phyloP scores from a whole-genome alignment of 2,329 filamentous ascomycete species.

The Hymenoscyphus salicellus region DNA sequence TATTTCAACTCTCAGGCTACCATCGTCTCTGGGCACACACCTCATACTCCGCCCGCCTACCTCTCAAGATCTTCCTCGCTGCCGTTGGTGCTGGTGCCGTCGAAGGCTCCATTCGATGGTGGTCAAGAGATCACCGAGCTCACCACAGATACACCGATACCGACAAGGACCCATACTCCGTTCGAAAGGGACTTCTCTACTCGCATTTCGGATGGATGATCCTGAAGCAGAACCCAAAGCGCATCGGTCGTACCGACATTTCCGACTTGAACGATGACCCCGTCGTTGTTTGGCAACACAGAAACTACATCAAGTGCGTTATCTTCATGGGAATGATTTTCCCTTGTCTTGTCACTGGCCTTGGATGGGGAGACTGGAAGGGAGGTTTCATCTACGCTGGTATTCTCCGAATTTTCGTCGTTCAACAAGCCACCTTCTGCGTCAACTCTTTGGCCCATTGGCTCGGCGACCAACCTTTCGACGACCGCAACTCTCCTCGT shows the following conservation, averaged over 20 bases:
- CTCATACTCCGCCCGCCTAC: conserved; percentile 73
- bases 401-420: conserved; percentile 83
- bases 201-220: conserved; percentile 88
- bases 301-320: conserved; percentile 78
- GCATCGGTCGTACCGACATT: conserved; percentile 83
- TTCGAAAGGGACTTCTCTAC: conserved; percentile 83
- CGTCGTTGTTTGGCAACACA: conserved; percentile 84
- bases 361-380: conserved; percentile 76
- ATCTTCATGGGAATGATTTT: conserved; percentile 73
- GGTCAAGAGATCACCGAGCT: conserved; percentile 80
- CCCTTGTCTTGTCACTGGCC: conserved; percentile 70
- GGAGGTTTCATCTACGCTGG: conserved; percentile 83
- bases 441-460: conserved; percentile 89
- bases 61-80: conserved; percentile 78
- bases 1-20: conserved; percentile 50
- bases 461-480: conserved; percentile 89
- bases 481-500: conserved; percentile 86
- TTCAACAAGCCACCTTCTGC: conserved; percentile 90
- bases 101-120: conserved; percentile 84
- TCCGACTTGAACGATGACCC: conserved; percentile 83
- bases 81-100: conserved; percentile 79
- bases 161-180: conserved; percentile 87
- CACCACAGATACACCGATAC: conserved; percentile 92
- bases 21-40: conserved; percentile 85
- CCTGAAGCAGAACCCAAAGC: conserved; percentile 89